Percentiles rank a stretch among this genome's conserved stretches.
Conservation (phyloP, 2,329 filamentous ascomycete species). For the Colletotrichum limetticola region DNA sequence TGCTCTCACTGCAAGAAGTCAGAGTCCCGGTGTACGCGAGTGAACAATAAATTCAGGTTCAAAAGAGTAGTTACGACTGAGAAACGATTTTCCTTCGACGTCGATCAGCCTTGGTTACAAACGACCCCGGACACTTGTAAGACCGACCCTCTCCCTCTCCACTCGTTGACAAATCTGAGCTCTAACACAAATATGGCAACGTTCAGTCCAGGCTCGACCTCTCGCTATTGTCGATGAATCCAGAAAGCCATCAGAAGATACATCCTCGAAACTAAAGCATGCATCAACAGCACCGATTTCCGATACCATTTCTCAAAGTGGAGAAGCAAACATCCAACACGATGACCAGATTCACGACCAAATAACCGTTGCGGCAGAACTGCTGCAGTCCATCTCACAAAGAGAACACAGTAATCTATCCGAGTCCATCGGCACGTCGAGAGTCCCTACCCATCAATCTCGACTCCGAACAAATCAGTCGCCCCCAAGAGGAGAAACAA, state of each 20-base stretch:
- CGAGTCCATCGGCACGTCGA: not conserved
- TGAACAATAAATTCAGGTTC: conserved; percentile 18
- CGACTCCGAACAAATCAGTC: too few species aligned
- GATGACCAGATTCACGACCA: not conserved
- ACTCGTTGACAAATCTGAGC: too few species aligned
- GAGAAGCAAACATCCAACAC: not conserved
- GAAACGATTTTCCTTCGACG: conserved; percentile 13
- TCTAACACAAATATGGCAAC: too few species aligned
- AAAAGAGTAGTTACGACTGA: conserved; percentile 6
- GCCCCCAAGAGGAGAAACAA: not conserved
- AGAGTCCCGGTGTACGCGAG: not conserved
- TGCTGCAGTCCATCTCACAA: not conserved
- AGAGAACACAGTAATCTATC: not conserved
- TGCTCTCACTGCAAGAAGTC: conserved; percentile 20
- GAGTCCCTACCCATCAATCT: not conserved
- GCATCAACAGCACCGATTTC: too few species aligned
- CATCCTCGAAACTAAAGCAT: not conserved
- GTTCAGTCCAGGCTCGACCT: not conserved
- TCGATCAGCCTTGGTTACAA: conserved; percentile 15
- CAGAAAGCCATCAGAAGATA: not conserved
- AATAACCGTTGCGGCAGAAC: not conserved
- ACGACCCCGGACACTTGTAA: not conserved
- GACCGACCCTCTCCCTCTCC: not conserved
- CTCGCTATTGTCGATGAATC: conserved; percentile 6
- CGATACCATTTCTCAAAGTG: not conserved